phyloP scores from a whole-genome alignment of 2,329 filamentous ascomycete genomes.

The Acrocalymma vagum region DNA sequence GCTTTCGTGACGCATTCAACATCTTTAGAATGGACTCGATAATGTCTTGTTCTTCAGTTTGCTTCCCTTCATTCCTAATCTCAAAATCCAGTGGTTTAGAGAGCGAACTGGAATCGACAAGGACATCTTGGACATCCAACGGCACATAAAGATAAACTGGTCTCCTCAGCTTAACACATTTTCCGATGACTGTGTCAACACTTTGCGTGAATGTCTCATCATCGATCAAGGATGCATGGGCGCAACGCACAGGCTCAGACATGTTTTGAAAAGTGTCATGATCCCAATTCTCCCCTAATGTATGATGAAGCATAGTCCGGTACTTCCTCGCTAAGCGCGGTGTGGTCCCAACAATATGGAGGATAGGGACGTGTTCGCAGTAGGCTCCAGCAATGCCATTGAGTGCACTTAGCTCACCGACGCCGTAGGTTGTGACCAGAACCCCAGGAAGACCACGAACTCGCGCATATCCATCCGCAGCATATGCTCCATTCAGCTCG shows the following conservation, averaged over 20 bases:
- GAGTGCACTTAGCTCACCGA: constrained; percentile 73
- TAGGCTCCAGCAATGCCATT: constrained; percentile 79
- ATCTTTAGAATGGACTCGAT: no score
- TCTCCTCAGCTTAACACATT: constrained; percentile 61
- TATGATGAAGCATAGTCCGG: constrained; percentile 67
- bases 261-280: constrained; percentile 64
- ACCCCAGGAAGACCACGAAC: constrained; percentile 69
- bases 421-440: constrained; percentile 78
- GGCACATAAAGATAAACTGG: constrained; percentile 67
- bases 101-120: constrained; percentile 46
- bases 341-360: constrained; percentile 67
- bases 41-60: no score
- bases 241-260: constrained; percentile 58
- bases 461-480: constrained; percentile 64
- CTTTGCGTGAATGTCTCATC: constrained; percentile 55
- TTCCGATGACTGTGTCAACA: constrained; percentile 61
- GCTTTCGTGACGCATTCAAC: no score
- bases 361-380: constrained; percentile 74
- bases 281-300: no score
- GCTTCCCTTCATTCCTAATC: no score
- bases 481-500: constrained; percentile 64
- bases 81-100: no score
- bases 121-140: constrained; percentile 58
- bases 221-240: constrained; percentile 59
- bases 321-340: constrained; percentile 52